Percentiles rank a stretch among this genome's conserved stretches.
phyloP scores from a whole-genome alignment of 805 yeast species.

The Cyberlindnera veronae region DNA sequence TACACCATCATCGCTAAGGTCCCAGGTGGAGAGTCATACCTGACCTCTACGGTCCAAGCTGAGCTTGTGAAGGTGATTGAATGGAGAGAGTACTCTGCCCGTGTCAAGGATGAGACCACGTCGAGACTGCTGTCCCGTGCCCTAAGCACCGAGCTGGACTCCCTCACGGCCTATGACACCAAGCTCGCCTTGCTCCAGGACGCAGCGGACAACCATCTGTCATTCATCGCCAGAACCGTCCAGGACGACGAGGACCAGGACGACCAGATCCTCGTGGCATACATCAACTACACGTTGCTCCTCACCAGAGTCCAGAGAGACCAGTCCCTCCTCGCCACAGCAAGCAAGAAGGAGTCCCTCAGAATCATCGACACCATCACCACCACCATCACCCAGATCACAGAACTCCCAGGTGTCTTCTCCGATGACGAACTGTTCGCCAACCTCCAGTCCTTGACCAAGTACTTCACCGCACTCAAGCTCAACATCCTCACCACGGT shows the following conservation, averaged over 20 bases:
- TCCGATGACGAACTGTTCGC: conserved; percentile 68
- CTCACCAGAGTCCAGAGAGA: conserved; percentile 75
- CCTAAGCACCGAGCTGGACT: conserved; percentile 31
- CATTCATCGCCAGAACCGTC: conserved; percentile 49
- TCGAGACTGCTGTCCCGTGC: conserved; percentile 54
- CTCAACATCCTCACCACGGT: conserved; percentile 42
- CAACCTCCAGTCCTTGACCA: conserved; percentile 48
- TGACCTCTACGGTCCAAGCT: conserved; percentile 23
- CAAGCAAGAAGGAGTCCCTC: conserved; percentile 32
- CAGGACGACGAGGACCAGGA: conserved; percentile 51
- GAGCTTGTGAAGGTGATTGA: conserved; percentile 43
- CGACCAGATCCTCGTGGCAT: conserved; percentile 71
- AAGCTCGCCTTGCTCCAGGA: conserved; percentile 67
- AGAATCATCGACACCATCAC: conserved; percentile 40
- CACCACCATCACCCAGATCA: conserved; percentile 52
- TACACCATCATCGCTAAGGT: conserved; percentile 36
- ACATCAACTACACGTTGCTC: conserved; percentile 63
- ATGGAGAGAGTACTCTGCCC: conserved; percentile 63
- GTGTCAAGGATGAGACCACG: conserved; percentile 65
- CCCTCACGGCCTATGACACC: conserved; percentile 47
- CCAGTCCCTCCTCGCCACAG: conserved; percentile 20
- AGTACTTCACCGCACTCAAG: conserved; percentile 45
- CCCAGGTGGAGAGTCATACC: conserved; percentile 25
- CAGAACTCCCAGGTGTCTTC: conserved; percentile 89
- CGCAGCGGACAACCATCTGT: conserved; percentile 56